Percentiles rank a stretch among this genome's conserved stretches.
Conservation (phyloP, 2,329 filamentous ascomycete species). For the Beauveria medogensis region DNA sequence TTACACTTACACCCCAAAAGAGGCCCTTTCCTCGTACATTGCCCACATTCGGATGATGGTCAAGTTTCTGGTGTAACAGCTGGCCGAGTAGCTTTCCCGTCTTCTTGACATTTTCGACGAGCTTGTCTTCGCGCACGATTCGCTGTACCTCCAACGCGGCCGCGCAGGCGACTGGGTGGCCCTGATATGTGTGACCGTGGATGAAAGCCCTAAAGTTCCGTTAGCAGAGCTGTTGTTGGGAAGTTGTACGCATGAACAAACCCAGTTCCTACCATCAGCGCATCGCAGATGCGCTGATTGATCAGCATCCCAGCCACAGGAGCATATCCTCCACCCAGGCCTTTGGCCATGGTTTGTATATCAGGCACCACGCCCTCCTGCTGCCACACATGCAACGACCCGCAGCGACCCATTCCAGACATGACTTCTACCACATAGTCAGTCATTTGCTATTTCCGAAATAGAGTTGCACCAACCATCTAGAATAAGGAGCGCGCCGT, state of each 20-base stretch:
- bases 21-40: conserved; percentile 23
- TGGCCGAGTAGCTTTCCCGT: conserved; percentile 12
- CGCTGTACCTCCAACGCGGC: conserved; percentile 22
- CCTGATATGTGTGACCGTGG: conserved; percentile 21
- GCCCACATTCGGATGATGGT: conserved; percentile 21
- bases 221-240: conserved; percentile 3
- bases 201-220: conserved; percentile 11
- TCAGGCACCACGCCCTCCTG: conserved; percentile 52
- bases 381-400: conserved; percentile 54
- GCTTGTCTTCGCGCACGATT: conserved; percentile 37
- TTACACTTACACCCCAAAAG: conserved; percentile 21
- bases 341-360: conserved; percentile 59
- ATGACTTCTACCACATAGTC: conserved; percentile 50
- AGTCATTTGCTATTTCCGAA: background rate
- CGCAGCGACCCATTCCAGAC: conserved; percentile 56
- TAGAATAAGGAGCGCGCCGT: conserved; percentile 67
- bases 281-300: conserved; percentile 41
- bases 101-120: conserved; percentile 15
- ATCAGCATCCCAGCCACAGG: conserved; percentile 54
- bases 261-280: conserved; percentile 27
- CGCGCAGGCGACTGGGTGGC: conserved; percentile 20
- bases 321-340: conserved; percentile 54
- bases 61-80: conserved; percentile 17
- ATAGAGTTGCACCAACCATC: conserved; percentile 25
- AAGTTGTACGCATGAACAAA: background rate